These are phyloP conservation scores for Salix dunnii DNA, from an alignment of 345 rosid genomes.

Conservation along the genomic window DNA sequence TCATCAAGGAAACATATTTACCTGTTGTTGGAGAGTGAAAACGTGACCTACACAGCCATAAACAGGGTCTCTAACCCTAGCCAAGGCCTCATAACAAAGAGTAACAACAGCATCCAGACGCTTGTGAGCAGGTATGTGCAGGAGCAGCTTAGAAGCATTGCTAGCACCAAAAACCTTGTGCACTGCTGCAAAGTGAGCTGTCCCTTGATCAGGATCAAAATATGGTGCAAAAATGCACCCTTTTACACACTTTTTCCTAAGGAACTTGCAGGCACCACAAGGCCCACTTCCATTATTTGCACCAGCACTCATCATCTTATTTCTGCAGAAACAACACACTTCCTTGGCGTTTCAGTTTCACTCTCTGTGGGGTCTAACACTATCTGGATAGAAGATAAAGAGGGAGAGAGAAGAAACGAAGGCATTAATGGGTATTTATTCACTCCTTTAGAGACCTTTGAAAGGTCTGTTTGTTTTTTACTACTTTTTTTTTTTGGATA, in stretches of 20 bases:
- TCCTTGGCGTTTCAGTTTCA: not conserved
- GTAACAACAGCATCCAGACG: conserved; percentile 76
- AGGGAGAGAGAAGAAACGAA: not conserved
- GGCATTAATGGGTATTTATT: conserved; percentile 15
- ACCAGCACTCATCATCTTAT: not conserved
- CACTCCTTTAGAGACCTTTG: not conserved
- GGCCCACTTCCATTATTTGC: conserved; percentile 52
- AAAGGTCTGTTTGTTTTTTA: not conserved
- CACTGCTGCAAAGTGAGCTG: conserved; percentile 76
- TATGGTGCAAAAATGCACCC: conserved; percentile 88
- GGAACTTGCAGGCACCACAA: conserved; percentile 89
- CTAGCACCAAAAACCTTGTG: conserved; percentile 92
- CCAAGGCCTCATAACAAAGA: conserved; percentile 77
- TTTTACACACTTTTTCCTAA: conserved; percentile 67
- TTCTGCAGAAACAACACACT: not conserved
- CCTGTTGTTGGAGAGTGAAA: conserved; percentile 82
- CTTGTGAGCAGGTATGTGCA: conserved; percentile 51
- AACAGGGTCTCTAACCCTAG: conserved; percentile 80
- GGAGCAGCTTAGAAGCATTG: conserved; percentile 78
- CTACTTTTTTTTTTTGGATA: not conserved
- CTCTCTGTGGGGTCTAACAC: not conserved
- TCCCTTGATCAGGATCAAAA: conserved; percentile 82
- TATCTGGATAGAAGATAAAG: not conserved
- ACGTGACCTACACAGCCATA: conserved; percentile 77
- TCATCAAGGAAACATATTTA: not conserved